Conservation (phyloP, 768 basidiomycete species). For the Coprinopsis cinerea region DNA sequence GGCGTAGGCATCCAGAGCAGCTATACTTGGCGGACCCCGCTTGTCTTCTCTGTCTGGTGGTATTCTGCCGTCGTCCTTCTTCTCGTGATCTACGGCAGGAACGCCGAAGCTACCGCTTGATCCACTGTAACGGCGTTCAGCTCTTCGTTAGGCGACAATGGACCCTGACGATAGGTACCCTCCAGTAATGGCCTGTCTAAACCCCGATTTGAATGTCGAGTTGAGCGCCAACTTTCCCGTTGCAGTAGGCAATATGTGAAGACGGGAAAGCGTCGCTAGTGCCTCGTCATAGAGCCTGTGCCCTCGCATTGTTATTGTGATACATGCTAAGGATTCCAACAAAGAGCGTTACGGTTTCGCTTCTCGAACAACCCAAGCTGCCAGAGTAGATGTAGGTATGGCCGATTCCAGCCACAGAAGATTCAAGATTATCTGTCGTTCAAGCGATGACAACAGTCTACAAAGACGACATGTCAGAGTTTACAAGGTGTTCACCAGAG, state of each 20-base stretch:
- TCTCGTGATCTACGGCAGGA: conserved; percentile 34
- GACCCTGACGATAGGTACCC: conserved; percentile 45
- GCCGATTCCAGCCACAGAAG: conserved; percentile 82
- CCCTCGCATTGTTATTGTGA: conserved; percentile 10
- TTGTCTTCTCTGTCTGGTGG: conserved; percentile 50
- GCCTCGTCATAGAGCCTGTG: conserved; percentile 68
- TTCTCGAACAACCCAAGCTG: conserved; percentile 71
- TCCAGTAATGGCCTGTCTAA: conserved; percentile 82
- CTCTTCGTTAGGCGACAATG: neutral
- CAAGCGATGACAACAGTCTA: conserved; percentile 72
- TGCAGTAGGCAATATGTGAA: conserved; percentile 66
- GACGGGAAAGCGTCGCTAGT: conserved; percentile 50
- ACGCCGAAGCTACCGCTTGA: conserved; percentile 80
- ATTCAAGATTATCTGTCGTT: conserved; percentile 84
- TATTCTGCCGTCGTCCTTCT: neutral
- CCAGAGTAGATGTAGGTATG: conserved; percentile 61
- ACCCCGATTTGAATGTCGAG: conserved; percentile 67
- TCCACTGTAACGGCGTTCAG: conserved; percentile 40
- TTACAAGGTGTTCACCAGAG: conserved; percentile 10
- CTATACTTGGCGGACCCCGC: conserved; percentile 44
- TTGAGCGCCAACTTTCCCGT: conserved; percentile 63
- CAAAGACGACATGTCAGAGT: conserved; percentile 16
- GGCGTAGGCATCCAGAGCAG: conserved; percentile 73
- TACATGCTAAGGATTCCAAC: neutral
- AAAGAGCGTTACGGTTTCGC: conserved; percentile 46